Evolutionary conservation across 2,329 filamentous ascomycete species (phyloP).

Genomic region (Diaporthe eres): DNA sequence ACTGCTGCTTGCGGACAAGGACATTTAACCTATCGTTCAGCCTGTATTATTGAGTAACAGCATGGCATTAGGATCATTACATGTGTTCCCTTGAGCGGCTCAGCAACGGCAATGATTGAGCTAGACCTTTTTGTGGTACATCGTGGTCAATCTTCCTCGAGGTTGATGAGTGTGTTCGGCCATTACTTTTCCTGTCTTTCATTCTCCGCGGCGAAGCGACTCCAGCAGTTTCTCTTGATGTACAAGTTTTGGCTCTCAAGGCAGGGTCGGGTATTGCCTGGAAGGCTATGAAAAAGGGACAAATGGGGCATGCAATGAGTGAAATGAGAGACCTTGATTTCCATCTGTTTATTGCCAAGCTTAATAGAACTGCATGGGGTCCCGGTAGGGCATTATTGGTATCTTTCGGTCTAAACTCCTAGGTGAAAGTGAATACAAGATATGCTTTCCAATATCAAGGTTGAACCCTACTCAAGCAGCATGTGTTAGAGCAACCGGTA

Average conservation of each 20-base stretch:
- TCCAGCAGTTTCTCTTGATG: constrained; percentile 16
- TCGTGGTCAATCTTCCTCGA: background rate
- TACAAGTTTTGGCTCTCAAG: constrained; percentile 28
- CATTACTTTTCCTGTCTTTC: constrained; percentile 7
- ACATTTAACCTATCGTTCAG: constrained; percentile 18
- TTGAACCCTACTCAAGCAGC: background rate
- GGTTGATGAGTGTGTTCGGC: constrained; percentile 3
- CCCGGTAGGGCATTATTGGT: constrained; percentile 24
- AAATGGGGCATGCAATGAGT: constrained; percentile 30
- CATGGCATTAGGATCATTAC: background rate
- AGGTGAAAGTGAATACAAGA: constrained; percentile 25
- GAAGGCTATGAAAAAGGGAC: constrained; percentile 20
- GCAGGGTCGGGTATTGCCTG: constrained; percentile 27
- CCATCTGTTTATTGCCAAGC: constrained; percentile 27
- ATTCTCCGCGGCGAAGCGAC: constrained; percentile 12
- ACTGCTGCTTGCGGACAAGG: background rate
- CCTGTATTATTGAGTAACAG: constrained; percentile 32
- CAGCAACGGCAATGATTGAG: constrained; percentile 10
- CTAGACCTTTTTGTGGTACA: constrained; percentile 18
- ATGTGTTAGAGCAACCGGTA: background rate
- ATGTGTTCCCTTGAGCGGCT: background rate
- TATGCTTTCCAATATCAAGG: constrained; percentile 3
- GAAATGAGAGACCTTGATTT: constrained; percentile 33
- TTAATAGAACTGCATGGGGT: constrained; percentile 36
- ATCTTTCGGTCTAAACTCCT: constrained; percentile 17